phyloP scores from a whole-genome alignment of 495 filamentous ascomycete species.

The Aspergillus biplanus region DNA sequence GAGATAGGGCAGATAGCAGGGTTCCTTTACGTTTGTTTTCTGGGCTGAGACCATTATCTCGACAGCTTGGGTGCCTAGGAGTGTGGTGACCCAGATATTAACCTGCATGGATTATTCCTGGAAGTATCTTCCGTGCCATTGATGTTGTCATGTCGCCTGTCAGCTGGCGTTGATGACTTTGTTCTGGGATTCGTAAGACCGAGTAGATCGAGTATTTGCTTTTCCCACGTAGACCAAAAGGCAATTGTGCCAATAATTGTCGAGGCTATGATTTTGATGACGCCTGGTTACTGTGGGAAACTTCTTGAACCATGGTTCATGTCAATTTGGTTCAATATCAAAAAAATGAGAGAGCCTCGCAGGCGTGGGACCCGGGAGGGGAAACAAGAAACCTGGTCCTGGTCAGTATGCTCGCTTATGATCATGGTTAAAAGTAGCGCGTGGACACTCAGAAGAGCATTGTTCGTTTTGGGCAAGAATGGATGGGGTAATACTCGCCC shows the following conservation, averaged over 20 bases:
- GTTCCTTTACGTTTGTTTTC: no score
- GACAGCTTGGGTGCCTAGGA: no score
- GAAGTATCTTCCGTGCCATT: no score
- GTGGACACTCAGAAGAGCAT: constrained; percentile 3
- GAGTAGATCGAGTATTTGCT: not conserved
- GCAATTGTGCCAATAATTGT: not conserved
- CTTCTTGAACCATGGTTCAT: constrained; percentile 1
- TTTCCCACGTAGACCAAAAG: not conserved
- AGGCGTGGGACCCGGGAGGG: not conserved
- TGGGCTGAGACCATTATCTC: no score
- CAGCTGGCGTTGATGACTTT: no score
- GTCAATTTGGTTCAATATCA: not conserved
- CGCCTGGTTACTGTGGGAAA: not conserved
- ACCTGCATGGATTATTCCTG: no score
- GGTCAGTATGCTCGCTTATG: not conserved
- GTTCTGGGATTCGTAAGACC: no score
- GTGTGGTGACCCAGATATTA: no score
- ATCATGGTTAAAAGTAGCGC: no score
- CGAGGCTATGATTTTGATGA: not conserved
- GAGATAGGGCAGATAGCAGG: not conserved
- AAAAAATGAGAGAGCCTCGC: not conserved
- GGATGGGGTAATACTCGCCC: not conserved
- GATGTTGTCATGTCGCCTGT: no score
- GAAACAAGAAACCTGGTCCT: not conserved
- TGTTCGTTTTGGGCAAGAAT: constrained; percentile 15